A percentile compares a stretch with the other conserved stretches of the same genome.
Evolutionary conservation across 2,329 filamentous ascomycete genomes (phyloP).

Genomic region (Chrysoporthe cubensis): DNA sequence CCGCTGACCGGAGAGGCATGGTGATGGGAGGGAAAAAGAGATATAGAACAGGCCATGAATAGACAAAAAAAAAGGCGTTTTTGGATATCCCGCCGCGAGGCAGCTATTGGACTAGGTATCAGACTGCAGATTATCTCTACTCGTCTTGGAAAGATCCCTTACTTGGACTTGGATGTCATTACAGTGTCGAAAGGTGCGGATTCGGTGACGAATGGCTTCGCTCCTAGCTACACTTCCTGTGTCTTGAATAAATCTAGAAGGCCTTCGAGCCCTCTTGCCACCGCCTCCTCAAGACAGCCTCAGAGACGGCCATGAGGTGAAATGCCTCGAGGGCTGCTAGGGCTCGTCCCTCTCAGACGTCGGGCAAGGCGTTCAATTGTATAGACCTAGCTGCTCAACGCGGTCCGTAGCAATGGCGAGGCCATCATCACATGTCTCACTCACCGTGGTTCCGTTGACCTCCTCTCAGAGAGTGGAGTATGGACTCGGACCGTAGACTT

Average conservation of each 20-base stretch:
- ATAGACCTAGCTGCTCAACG: too few species aligned
- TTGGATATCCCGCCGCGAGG: constrained; percentile 23
- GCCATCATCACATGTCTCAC: not conserved
- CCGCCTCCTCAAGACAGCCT: not conserved
- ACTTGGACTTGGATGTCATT: not conserved
- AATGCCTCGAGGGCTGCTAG: not conserved
- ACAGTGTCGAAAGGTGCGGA: not conserved
- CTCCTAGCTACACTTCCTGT: not conserved
- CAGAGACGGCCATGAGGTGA: not conserved
- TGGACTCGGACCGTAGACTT: not conserved
- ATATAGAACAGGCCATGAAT: not conserved
- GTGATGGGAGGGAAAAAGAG: not conserved
- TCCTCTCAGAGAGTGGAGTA: too few species aligned
- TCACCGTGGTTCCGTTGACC: not conserved
- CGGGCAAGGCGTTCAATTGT: too few species aligned
- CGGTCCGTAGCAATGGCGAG: too few species aligned
- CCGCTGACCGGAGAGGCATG: not conserved
- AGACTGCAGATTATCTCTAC: not conserved
- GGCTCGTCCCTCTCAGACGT: too few species aligned
- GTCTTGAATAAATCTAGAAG: not conserved
- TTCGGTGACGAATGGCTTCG: not conserved
- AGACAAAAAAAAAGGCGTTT: not conserved
- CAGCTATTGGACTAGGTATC: constrained; percentile 7
- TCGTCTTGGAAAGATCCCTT: too few species aligned
- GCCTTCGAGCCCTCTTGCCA: not conserved